Evolutionary conservation across 2,329 filamentous ascomycete species (phyloP).

Genomic region (Monosporascus sp.): DNA sequence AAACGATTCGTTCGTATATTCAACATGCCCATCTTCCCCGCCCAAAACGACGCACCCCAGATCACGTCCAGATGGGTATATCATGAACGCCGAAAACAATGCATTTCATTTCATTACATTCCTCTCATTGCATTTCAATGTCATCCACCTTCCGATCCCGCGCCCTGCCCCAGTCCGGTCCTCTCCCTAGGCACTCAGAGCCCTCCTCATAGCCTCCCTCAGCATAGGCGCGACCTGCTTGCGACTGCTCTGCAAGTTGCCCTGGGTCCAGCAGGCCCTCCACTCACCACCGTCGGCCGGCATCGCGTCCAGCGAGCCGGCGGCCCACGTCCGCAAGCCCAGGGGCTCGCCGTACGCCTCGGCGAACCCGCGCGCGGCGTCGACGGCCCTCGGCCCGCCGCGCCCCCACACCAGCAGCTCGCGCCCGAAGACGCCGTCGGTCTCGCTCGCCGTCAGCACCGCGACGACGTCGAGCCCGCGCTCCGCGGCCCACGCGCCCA

Average conservation of each 20-base stretch:
- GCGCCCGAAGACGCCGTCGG: conserved; percentile 52
- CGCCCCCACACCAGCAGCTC: conserved; percentile 65
- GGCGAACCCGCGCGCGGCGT: conserved; percentile 52
- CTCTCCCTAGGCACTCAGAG: not conserved
- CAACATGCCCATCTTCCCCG: too few relatives aligned
- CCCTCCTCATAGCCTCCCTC: conserved; percentile 46
- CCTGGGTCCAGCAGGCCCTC: conserved; percentile 63
- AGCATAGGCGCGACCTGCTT: conserved; percentile 67
- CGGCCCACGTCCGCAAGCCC: conserved; percentile 49
- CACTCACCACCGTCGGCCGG: conserved; percentile 27
- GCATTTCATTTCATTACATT: too few relatives aligned
- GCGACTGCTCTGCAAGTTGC: conserved; percentile 53
- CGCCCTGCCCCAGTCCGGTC: not conserved
- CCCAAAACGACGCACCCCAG: too few relatives aligned
- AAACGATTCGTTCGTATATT: too few relatives aligned
- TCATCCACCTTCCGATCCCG: not conserved
- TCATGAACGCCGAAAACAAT: too few relatives aligned
- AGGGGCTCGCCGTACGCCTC: conserved; percentile 41
- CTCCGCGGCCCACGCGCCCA: conserved; percentile 51
- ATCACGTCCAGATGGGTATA: too few relatives aligned
- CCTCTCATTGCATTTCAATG: too few relatives aligned
- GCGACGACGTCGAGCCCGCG: conserved; percentile 55
- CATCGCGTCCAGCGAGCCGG: conserved; percentile 39
- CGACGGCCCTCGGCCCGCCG: conserved; percentile 37
- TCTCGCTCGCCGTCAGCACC: conserved; percentile 64